Percentiles rank a stretch among this genome's conserved stretches.
These are phyloP conservation scores for Exophiala mesophila DNA, from an alignment of 2,329 filamentous ascomycete genomes.

Conservation along the genomic window DNA sequence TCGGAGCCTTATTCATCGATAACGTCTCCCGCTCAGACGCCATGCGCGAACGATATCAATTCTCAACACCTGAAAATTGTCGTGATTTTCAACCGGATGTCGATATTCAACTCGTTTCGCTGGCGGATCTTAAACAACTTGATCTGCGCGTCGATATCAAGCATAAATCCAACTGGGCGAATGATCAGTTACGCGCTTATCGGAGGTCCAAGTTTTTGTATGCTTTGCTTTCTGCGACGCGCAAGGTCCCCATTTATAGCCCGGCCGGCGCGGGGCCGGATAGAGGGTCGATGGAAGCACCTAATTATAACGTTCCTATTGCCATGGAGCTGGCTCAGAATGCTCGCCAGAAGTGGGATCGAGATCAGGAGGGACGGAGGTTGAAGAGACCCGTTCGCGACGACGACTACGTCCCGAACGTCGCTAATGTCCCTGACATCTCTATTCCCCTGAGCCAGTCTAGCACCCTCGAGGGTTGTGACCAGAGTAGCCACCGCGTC, in stretches of 20 bases:
- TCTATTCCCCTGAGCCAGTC: not conserved
- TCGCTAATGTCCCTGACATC: not conserved
- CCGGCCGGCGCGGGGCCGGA: conserved; percentile 1
- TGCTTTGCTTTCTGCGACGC: conserved; percentile 5
- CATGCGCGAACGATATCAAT: conserved; percentile 32
- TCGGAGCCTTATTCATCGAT: conserved; percentile 33
- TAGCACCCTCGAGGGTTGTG: not conserved
- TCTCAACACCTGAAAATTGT: conserved; percentile 30
- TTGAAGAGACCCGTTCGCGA: not conserved
- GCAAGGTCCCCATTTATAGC: conserved; percentile 7
- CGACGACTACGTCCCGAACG: not conserved
- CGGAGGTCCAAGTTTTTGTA: conserved; percentile 13
- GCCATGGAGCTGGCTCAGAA: not conserved
- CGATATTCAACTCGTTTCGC: conserved; percentile 29
- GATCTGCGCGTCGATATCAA: conserved; percentile 30
- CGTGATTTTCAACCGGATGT: conserved; percentile 31
- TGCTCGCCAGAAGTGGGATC: not conserved
- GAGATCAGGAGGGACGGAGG: not conserved
- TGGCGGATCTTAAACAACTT: conserved; percentile 29
- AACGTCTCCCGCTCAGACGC: conserved; percentile 32
- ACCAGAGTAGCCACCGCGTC: not conserved
- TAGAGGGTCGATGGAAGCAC: not conserved
- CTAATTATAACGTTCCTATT: conserved; percentile 2
- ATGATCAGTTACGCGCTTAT: not conserved
- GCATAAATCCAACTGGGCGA: conserved; percentile 24